These are phyloP conservation scores for Leccinum subtestaceum DNA, from an alignment of 768 basidiomycete genomes.

Conservation along the genomic window DNA sequence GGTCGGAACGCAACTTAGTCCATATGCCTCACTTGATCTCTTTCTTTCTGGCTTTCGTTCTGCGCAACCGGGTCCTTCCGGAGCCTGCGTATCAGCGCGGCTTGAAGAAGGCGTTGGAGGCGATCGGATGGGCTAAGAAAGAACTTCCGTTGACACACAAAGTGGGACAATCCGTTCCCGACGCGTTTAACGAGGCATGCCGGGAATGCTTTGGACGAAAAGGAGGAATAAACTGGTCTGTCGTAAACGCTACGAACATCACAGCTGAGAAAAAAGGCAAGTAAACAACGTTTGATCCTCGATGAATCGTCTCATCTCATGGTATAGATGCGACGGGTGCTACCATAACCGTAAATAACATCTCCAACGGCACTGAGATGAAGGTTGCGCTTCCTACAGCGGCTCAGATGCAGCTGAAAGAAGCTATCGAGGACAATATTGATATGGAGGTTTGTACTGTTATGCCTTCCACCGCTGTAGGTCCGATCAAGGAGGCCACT, in stretches of 20 bases:
- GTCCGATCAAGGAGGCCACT: not conserved
- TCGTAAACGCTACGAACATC: slow-evolving; percentile 8
- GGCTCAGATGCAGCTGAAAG: slow-evolving; percentile 24
- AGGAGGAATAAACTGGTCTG: slow-evolving; percentile 37
- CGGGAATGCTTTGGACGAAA: slow-evolving; percentile 48
- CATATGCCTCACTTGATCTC: slow-evolving; percentile 51
- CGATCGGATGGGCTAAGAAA: slow-evolving; percentile 38
- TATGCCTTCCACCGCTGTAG: not conserved
- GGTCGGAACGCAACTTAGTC: slow-evolving; percentile 47
- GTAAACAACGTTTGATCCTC: not conserved
- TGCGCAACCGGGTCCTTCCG: slow-evolving; percentile 52
- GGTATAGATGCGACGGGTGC: slow-evolving; percentile 7
- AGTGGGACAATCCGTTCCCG: slow-evolving; percentile 40
- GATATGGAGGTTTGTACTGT: slow-evolving; percentile 18
- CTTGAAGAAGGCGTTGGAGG: slow-evolving; percentile 44
- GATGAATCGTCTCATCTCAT: slow-evolving; percentile 6
- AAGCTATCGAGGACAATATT: slow-evolving; percentile 28
- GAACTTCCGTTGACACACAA: slow-evolving; percentile 44
- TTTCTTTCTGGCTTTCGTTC: slow-evolving; percentile 62
- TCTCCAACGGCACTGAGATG: slow-evolving; percentile 12
- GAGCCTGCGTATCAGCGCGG: slow-evolving; percentile 45
- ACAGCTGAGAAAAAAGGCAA: slow-evolving; percentile 9
- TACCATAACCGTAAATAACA: slow-evolving; percentile 16
- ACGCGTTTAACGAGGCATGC: slow-evolving; percentile 49
- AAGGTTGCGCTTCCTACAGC: slow-evolving; percentile 24